Percentiles rank a stretch among this genome's conserved stretches.
Evolutionary conservation across 345 rosid genomes (phyloP).

Genomic region (Salix caprea): DNA sequence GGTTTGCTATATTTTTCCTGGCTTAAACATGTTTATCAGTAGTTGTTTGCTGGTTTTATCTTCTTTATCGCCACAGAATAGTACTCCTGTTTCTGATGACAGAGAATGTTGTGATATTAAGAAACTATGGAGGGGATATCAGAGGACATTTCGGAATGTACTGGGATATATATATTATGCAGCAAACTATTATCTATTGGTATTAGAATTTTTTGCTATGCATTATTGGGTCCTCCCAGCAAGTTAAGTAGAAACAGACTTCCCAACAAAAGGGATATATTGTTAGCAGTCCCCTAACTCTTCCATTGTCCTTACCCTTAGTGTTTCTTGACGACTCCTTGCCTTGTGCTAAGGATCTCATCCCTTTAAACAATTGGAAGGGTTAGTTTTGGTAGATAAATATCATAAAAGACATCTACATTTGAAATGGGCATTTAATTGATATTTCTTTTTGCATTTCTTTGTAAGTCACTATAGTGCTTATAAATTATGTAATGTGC

Average conservation of each 20-base stretch:
- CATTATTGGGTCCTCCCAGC: not conserved
- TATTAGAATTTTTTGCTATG: not conserved
- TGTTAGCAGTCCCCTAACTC: not conserved
- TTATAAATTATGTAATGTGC: too few relatives aligned
- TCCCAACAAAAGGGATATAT: not conserved
- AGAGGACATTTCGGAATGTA: not conserved
- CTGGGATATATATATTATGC: not conserved
- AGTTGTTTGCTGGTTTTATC: slow-evolving; percentile 13
- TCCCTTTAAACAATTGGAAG: not conserved
- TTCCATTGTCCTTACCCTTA: not conserved
- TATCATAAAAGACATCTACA: not conserved
- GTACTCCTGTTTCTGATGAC: not conserved
- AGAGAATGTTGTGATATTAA: too few relatives aligned
- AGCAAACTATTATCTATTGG: not conserved
- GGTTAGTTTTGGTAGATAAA: not conserved
- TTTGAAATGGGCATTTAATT: not conserved
- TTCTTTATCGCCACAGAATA: too few relatives aligned
- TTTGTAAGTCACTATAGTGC: too few relatives aligned
- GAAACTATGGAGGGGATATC: not conserved
- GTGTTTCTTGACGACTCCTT: not conserved
- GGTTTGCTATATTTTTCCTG: slow-evolving; percentile 42
- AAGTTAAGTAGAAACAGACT: not conserved
- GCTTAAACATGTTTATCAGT: slow-evolving; percentile 6
- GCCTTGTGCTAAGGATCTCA: not conserved
- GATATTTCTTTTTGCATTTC: too few relatives aligned